Percentiles rank a stretch among this genome's conserved stretches.
Evolutionary conservation across 352 stramenopile genomes (phyloP).

Genomic region (Pythium monospermum): DNA sequence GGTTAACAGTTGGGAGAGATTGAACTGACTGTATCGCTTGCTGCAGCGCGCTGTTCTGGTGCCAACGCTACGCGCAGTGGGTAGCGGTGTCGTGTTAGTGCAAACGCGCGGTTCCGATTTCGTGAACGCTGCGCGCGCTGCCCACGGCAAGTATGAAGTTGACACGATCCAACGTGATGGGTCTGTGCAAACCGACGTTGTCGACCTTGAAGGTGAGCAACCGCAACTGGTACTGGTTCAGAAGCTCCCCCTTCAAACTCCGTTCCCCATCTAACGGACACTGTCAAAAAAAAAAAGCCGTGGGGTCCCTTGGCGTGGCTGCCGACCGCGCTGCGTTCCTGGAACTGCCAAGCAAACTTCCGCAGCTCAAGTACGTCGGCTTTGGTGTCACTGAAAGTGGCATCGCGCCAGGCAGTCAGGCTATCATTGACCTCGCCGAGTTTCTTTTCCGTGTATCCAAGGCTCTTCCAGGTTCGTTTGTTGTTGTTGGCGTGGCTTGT

Average conservation of each 20-base stretch:
- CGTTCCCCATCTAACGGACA: too few relatives aligned
- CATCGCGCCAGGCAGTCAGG: slow-evolving; percentile 22
- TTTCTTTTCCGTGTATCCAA: slow-evolving; percentile 43
- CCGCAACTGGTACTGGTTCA: too few relatives aligned
- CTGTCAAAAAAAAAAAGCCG: too few relatives aligned
- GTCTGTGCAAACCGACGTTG: slow-evolving; percentile 27
- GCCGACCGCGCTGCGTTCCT: slow-evolving; percentile 21
- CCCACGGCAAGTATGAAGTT: slow-evolving; percentile 49
- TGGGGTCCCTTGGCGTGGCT: slow-evolving; percentile 19
- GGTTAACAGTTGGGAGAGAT: too few relatives aligned
- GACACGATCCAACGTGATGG: slow-evolving; percentile 57
- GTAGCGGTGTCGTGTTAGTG: slow-evolving; percentile 44
- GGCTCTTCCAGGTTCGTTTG: slow-evolving; percentile 27
- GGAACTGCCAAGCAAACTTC: slow-evolving; percentile 22
- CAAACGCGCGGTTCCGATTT: slow-evolving; percentile 61
- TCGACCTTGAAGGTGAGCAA: too few relatives aligned
- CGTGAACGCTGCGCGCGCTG: slow-evolving; percentile 26
- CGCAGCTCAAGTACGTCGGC: slow-evolving; percentile 36
- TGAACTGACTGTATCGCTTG: neutral
- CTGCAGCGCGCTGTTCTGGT: slow-evolving; percentile 58
- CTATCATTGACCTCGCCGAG: slow-evolving; percentile 46
- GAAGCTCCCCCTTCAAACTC: too few relatives aligned
- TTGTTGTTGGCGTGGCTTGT: neutral
- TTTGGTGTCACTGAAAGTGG: slow-evolving; percentile 66
- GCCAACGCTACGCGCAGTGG: slow-evolving; percentile 34